Evolutionary conservation across 352 stramenopile species (phyloP), one percentile per base, ranked within the genome.

Genomic region (Globisporangium radiosum): DNA sequence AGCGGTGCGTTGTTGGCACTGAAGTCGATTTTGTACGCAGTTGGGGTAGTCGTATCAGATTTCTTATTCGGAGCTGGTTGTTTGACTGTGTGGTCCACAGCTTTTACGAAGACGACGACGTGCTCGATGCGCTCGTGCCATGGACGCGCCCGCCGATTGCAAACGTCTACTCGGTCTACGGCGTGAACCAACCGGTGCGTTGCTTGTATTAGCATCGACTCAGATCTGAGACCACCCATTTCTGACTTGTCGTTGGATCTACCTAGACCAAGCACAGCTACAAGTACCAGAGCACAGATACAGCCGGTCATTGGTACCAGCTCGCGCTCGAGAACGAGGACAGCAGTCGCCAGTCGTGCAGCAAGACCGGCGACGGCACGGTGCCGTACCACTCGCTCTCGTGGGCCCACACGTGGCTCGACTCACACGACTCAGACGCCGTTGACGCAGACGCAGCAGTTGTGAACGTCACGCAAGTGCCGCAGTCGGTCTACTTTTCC

Each of bases 351-450:
- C 63, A 71, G 38, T 74, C 78, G 10, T 93, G 83, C 68, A 72
- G 68, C 57, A 90, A 89, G 60, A 91, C 80, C 3, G 81, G 83
- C 13, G 83, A 93, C 49, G 78, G 69, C 57, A 93, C 83, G 5
- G 81, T 90, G 19, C 65, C 77, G 11, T 93, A 93, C 52, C 81
- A 93, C 68, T 93, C 83, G 36, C 67, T 93, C 11, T 88, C 83
- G 7, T 91, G 72, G 73, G 78, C 79, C 0, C 83, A 93, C 64
- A 86, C 78, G 13, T 93, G 83, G 83, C 71, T 93, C 7, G 81
- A 79, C 8, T 59, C 68, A 4, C 60, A 65, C 13, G 72, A 71
- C 0, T 25, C 25, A 44, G 40, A 44, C 40, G 40, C 7, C 11
- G 11, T 91, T 7, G 83, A 79, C 10, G 60, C 69, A 4, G 59